These are phyloP conservation scores for Boletus huronensis DNA, from an alignment of 768 basidiomycete genomes.

Conservation along the genomic window DNA sequence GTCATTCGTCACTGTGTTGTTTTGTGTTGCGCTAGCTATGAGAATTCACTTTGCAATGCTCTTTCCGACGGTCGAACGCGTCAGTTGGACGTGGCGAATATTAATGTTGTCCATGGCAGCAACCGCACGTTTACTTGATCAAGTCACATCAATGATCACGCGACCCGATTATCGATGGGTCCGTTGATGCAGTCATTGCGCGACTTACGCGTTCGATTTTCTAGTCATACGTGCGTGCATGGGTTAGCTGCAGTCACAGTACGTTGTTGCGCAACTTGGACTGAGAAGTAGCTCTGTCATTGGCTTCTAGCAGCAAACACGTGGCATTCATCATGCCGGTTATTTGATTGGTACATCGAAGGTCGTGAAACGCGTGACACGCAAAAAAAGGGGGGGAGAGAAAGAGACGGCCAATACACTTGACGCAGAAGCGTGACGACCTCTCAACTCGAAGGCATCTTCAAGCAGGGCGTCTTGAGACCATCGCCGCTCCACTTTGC, in stretches of 20 bases:
- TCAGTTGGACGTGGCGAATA: neutral
- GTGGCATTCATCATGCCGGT: neutral
- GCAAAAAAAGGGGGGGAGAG: neutral
- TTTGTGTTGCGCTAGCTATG: slow-evolving; percentile 26
- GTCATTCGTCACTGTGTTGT: slow-evolving; percentile 25
- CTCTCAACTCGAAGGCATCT: slow-evolving; percentile 61
- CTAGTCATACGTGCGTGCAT: neutral
- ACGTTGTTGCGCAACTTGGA: neutral
- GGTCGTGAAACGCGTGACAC: neutral
- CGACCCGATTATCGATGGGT: neutral
- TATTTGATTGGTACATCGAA: neutral
- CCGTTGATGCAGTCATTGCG: neutral
- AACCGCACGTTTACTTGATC: no score
- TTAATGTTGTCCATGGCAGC: no score
- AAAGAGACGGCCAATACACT: no score
- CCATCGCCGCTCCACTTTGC: slow-evolving; percentile 89
- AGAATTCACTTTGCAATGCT: slow-evolving; percentile 12
- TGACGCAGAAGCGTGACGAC: neutral
- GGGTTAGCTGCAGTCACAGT: no score
- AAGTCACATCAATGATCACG: neutral
- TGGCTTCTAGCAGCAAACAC: neutral
- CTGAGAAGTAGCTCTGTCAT: neutral
- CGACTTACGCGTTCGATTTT: neutral
- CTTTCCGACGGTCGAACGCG: neutral
- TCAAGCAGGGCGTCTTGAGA: slow-evolving; percentile 68